Conservation (phyloP, 352 stramenopile genomes). For the Phytopythium oedochilum region DNA sequence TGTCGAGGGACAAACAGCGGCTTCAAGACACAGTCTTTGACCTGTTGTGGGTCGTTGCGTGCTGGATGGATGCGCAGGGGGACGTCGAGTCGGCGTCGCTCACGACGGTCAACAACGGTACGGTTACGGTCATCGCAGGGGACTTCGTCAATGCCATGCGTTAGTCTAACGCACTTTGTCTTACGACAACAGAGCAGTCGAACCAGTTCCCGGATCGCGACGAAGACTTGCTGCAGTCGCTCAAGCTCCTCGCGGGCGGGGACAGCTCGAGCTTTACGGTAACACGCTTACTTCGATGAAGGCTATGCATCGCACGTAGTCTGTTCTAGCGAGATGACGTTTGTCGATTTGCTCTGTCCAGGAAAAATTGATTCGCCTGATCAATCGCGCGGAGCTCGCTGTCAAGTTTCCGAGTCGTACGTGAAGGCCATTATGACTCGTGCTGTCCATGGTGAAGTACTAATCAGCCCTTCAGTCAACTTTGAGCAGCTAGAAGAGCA, state of each 20-base stretch:
- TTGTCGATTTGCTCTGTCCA: slow-evolving; percentile 9
- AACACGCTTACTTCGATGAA: background rate
- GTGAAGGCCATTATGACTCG: background rate
- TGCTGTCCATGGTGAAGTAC: too few relatives aligned
- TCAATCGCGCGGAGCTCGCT: slow-evolving; percentile 80
- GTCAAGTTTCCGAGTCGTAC: slow-evolving; percentile 69
- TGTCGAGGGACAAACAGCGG: background rate
- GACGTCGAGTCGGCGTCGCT: slow-evolving; percentile 76
- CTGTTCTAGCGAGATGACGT: too few relatives aligned
- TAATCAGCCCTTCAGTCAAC: slow-evolving; percentile 37
- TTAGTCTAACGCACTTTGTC: background rate
- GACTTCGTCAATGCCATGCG: too few relatives aligned
- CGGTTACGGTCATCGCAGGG: too few relatives aligned
- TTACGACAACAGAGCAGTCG: slow-evolving; percentile 44
- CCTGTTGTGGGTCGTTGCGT: background rate
- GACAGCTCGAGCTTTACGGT: slow-evolving; percentile 78
- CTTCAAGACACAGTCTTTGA: slow-evolving; percentile 1
- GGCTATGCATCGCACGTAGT: background rate
- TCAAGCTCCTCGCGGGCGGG: slow-evolving; percentile 66
- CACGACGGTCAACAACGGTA: slow-evolving; percentile 80
- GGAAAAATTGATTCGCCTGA: slow-evolving; percentile 79
- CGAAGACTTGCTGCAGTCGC: slow-evolving; percentile 62
- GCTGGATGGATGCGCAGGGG: slow-evolving; percentile 12
- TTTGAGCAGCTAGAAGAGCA: slow-evolving; percentile 85
- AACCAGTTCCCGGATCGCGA: slow-evolving; percentile 85